Base-by-base conservation (phyloP, 2,329 filamentous ascomycete species). In the Epichloe aotearoae region DNA sequence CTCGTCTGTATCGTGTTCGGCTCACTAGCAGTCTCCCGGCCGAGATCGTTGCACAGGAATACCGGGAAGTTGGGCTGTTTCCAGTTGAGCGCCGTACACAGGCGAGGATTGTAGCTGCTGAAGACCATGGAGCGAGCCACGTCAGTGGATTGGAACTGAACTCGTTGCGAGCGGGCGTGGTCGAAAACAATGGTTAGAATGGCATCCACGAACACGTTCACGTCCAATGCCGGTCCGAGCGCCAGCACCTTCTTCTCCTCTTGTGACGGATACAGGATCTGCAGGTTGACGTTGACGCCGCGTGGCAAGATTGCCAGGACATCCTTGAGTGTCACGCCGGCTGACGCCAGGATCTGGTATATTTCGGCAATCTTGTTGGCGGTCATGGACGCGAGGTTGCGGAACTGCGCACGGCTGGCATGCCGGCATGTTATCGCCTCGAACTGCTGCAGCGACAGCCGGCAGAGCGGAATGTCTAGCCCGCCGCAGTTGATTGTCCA, bases 61-160 rank as follows among this genome's bases (percentile, higher is more conserved):
- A 97, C 88, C 0, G 93, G 93, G 65, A 95, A 98, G 64, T 97
- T 98, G 2, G 93, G 93, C 66, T 98, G 93, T 67, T 98, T 98
- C 93, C 93, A 98, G 68, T 98, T 98, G 59, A 98, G 71, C 5
- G 91, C 90, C 15, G 88, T 94, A 69, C 93, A 98, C 19, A 97
- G 79, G 56, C 84, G 85, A 12, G 87, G 76, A 63, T 95, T 96
- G 67, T 91, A 95, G 20, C 88, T 95, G 60, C 88, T 94, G 65
- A 98, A 96, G 11, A 96, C 88, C 49, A 98, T 84, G 12, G 88
- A 95, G 40, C 90, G 77, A 58, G 93, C 83, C 15, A 83, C 80
- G 50, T 88, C 82, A 8, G 87, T 60, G 1, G 80, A 82, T 55
- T 66, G 88, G 55, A 79, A 81, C 55, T 66, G 88, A 54, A 60